phyloP scores from a whole-genome alignment of 805 yeast genomes.

The Candida vaughaniae region DNA sequence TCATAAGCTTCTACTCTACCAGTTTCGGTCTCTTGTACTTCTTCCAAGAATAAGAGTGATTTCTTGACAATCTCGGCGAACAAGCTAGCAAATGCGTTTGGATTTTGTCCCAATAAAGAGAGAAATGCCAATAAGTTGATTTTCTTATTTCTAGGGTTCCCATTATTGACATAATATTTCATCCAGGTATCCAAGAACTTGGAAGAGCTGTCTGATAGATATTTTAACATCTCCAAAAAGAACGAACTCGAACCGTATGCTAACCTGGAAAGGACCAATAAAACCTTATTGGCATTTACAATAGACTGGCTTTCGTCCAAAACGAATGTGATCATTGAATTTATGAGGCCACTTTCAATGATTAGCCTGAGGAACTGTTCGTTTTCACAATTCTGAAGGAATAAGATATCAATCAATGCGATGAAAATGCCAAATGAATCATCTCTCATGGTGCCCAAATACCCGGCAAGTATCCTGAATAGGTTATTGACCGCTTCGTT shows the following conservation, averaged over 20 bases:
- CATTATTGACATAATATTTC: slow-evolving; percentile 48
- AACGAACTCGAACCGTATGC: slow-evolving; percentile 33
- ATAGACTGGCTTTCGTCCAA: slow-evolving; percentile 45
- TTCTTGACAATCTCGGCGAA: slow-evolving; percentile 30
- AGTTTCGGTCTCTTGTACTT: slow-evolving; percentile 55
- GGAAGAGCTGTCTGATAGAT: slow-evolving; percentile 21
- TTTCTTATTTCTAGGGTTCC: slow-evolving; percentile 76
- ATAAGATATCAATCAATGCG: slow-evolving; percentile 51
- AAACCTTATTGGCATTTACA: slow-evolving; percentile 35
- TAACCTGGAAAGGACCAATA: slow-evolving; percentile 37
- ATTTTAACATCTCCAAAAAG: slow-evolving; percentile 33
- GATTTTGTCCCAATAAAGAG: slow-evolving; percentile 40
- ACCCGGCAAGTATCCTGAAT: slow-evolving; percentile 51
- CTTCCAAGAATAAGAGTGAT: slow-evolving; percentile 61
- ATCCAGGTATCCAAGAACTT: slow-evolving; percentile 37
- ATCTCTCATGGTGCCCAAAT: slow-evolving; percentile 63
- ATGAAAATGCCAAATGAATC: slow-evolving; percentile 61
- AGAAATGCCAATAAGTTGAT: slow-evolving; percentile 62
- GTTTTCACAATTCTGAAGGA: slow-evolving; percentile 28
- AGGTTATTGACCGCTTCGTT: slow-evolving; percentile 38
- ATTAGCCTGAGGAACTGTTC: slow-evolving; percentile 29
- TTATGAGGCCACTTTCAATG: slow-evolving; percentile 46
- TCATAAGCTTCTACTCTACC: slow-evolving; percentile 38
- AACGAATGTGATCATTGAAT: slow-evolving; percentile 39
- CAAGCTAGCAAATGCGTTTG: slow-evolving; percentile 18